A percentile compares a stretch with the other conserved stretches of the same genome.
Conservation (phyloP, 2,329 filamentous ascomycete genomes). For the Lithohypha guttulata region DNA sequence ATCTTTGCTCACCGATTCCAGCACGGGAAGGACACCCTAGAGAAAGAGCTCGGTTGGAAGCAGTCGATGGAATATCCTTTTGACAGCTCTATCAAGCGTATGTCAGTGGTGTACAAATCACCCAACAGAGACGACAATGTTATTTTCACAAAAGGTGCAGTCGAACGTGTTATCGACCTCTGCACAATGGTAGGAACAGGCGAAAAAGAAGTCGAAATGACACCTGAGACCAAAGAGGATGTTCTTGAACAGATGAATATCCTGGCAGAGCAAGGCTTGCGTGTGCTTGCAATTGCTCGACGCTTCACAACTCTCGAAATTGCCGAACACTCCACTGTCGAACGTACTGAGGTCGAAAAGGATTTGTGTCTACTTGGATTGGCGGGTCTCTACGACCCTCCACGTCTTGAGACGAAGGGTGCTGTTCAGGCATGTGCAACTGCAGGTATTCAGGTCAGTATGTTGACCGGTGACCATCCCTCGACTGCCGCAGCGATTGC, state of each 20-base stretch:
- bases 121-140: constrained; percentile 24
- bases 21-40: constrained; percentile 36
- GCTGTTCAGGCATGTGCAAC: constrained; percentile 44
- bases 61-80: constrained; percentile 54
- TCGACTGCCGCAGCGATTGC: constrained; percentile 48
- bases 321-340: constrained; percentile 25
- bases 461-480: constrained; percentile 48
- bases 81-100: constrained; percentile 54
- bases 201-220: constrained; percentile 31
- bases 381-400: constrained; percentile 52
- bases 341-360: constrained; percentile 41
- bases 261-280: constrained; percentile 48
- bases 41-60: constrained; percentile 35
- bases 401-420: constrained; percentile 47
- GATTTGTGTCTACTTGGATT: constrained; percentile 48
- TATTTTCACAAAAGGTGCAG: constrained; percentile 52
- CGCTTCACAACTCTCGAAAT: constrained; percentile 23
- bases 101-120: constrained; percentile 50
- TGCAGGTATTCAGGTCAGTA: constrained; percentile 48
- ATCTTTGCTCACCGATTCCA: constrained; percentile 54
- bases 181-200: constrained; percentile 40
- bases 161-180: constrained; percentile 49
- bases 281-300: constrained; percentile 48
- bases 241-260: constrained; percentile 47
- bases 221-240: constrained; percentile 31